Evolutionary conservation across 192 early-diverging fungal species (phyloP), one percentile per base, ranked within the genome.

Genomic region (Coemansia sp.): DNA sequence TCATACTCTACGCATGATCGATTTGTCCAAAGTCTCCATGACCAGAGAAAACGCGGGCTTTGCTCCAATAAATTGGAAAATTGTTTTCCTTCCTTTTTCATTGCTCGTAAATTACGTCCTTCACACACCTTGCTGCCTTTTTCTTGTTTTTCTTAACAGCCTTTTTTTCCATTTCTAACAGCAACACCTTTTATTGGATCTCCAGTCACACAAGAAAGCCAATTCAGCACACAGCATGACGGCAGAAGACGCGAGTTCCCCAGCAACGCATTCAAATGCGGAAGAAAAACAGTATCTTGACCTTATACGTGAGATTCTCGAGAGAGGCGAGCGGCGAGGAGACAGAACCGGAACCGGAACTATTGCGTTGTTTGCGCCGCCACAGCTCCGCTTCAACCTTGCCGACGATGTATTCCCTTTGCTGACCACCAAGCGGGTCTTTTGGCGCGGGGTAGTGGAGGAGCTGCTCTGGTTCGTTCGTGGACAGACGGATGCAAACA

Each of bases 401-500:
- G 64, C 85, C 32, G 76, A 93, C 70, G 84, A 89, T 69, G 67
- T 81, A 19, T 89, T 98, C 61, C 98, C 98, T 3, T 84, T 97
- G 37, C 83, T 99, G 21, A 98, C 98, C 6, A 97, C 96, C 11
- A 99, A 99, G 77, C 89, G 94, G 50, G 95, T 98, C 4, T 93
- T 94, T 66, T 90, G 91, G 64, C 89, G 96, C 42, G 90, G 89
- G 6, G 93, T 99, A 0, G 87, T 91, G 38, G 98, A 99, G 71
- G 98, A 99, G 68, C 84, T 99, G 2, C 85, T 98, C 45, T 99
- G 95, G 92, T 99, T 99, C 78, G 87, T 99, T 15, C 87, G 90
- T 41, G 97, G 91, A 9, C 90, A 92, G 40, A 98, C 96, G 18
- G 92, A 97, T 67, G 85, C 88, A 13, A 82, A 82, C 12, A 77